phyloP scores from a whole-genome alignment of 768 basidiomycete species.

The Nidularia pulvinata region DNA sequence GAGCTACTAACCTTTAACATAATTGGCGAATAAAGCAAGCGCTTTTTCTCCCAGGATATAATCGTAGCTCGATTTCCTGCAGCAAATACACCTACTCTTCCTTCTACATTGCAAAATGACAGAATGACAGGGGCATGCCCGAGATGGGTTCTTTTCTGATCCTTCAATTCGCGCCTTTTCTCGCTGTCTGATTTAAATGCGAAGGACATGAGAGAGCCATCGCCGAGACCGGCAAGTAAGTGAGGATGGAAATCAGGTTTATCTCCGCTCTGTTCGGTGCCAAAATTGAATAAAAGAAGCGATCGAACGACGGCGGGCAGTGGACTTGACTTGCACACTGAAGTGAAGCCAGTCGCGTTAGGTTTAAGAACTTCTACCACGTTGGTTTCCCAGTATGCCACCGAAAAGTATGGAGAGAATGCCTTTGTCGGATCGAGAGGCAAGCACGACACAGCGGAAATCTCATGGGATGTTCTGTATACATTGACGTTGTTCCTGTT shows the following conservation, averaged over 20 bases:
- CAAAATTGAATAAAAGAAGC: conserved; percentile 61
- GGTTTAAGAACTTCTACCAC: conserved; percentile 53
- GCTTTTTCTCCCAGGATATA: conserved; percentile 64
- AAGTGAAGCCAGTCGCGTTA: conserved; percentile 14
- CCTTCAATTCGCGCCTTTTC: conserved; percentile 27
- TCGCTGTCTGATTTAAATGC: conserved; percentile 30
- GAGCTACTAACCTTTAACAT: conserved; percentile 54
- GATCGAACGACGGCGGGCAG: conserved; percentile 46
- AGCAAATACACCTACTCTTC: conserved; percentile 62
- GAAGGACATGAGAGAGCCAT: conserved; percentile 70
- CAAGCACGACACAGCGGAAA: conserved; percentile 70
- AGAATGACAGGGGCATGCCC: conserved; percentile 70
- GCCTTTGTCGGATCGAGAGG: conserved; percentile 47
- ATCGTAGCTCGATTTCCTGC: conserved; percentile 70
- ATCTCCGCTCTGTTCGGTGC: conserved; percentile 28
- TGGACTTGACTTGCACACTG: conserved; percentile 29
- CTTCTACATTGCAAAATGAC: conserved; percentile 52
- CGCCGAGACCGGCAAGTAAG: conserved; percentile 71
- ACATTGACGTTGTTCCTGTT: background rate
- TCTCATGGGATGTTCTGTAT: conserved; percentile 31
- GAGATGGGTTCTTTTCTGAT: conserved; percentile 61
- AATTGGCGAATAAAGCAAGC: conserved; percentile 68
- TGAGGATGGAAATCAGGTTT: conserved; percentile 40
- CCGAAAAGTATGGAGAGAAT: conserved; percentile 49
- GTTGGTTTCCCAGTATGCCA: conserved; percentile 80